A percentile compares a stretch with the other conserved stretches of the same genome.
Evolutionary conservation across 176 grass and related monocot species (phyloP).

Genomic region (Areca catechu): DNA sequence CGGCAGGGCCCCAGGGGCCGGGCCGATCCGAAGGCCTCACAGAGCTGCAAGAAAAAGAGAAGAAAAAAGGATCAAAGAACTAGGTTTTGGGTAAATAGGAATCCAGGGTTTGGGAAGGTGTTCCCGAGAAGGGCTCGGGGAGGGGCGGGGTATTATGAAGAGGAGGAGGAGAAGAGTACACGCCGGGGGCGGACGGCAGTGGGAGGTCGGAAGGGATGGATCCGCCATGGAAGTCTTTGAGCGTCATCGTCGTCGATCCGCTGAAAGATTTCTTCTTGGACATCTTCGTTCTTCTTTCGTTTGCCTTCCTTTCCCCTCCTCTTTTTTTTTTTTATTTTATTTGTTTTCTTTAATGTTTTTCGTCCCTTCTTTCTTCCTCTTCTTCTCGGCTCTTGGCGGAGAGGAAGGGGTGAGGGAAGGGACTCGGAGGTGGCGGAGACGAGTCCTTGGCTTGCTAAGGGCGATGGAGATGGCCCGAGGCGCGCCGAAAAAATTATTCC

Average conservation of each 20-base stretch:
- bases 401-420: too few relatives aligned
- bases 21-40: slow-evolving; percentile 45
- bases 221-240: slow-evolving; percentile 97
- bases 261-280: slow-evolving; percentile 79
- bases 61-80: background rate
- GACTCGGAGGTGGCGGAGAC: too few relatives aligned
- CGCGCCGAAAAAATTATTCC: too few relatives aligned
- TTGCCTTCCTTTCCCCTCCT: background rate
- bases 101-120: too few relatives aligned
- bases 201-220: slow-evolving; percentile 91
- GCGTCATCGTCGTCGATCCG: slow-evolving; percentile 67
- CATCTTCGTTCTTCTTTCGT: slow-evolving; percentile 23
- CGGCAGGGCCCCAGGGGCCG: slow-evolving; percentile 1
- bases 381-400: too few relatives aligned
- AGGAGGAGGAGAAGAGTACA: slow-evolving; percentile 28
- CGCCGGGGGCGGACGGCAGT: slow-evolving; percentile 79
- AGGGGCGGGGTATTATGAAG: too few relatives aligned
- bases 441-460: too few relatives aligned
- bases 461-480: too few relatives aligned
- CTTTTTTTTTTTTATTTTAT: background rate
- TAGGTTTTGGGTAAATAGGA: background rate
- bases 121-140: too few relatives aligned
- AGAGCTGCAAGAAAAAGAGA: slow-evolving; percentile 37
- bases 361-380: too few relatives aligned
- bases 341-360: too few relatives aligned